Percentiles rank a stretch among this genome's conserved stretches.
Evolutionary conservation across 1,139 yeast species (phyloP).

Genomic region (Magnusiomyces sp.): DNA sequence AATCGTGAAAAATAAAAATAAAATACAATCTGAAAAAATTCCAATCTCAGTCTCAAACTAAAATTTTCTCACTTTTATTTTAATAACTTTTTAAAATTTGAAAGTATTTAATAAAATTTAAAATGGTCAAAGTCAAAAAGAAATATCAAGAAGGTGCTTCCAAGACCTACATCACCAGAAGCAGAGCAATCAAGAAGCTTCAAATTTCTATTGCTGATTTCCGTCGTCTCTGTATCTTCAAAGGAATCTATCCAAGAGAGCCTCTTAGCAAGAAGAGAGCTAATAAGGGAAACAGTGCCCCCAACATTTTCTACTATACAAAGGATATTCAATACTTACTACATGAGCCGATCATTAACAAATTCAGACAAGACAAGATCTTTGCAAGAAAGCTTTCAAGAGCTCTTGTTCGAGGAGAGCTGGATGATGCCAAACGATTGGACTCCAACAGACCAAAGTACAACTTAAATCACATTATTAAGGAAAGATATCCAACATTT

Average conservation of each 20-base stretch:
- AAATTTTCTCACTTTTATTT: conserved; percentile 2
- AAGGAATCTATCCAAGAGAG: conserved; percentile 86
- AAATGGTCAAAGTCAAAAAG: conserved; percentile 12
- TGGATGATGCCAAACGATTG: conserved; percentile 76
- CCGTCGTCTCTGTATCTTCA: conserved; percentile 93
- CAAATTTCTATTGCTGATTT: conserved; percentile 97
- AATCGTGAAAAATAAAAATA: conserved; percentile 10
- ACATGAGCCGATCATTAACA: conserved; percentile 90
- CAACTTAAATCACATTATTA: conserved; percentile 80
- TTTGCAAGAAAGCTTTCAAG: conserved; percentile 84
- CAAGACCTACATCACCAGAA: conserved; percentile 74
- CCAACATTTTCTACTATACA: conserved; percentile 85
- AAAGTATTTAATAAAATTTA: neutral
- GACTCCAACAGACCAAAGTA: conserved; percentile 78
- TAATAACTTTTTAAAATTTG: no score
- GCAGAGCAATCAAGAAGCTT: conserved; percentile 87
- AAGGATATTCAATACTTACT: conserved; percentile 90
- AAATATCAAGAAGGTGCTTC: conserved; percentile 6
- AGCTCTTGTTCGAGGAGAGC: conserved; percentile 89
- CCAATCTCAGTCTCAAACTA: neutral
- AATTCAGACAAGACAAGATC: conserved; percentile 92
- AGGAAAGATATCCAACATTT: conserved; percentile 93
- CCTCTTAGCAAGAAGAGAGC: conserved; percentile 96
- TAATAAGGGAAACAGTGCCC: conserved; percentile 93
- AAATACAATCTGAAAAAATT: neutral